Percentiles rank a stretch among this genome's conserved stretches.
phyloP scores from a whole-genome alignment of 2,329 filamentous ascomycete species.

The Thielaviopsis punctulata region DNA sequence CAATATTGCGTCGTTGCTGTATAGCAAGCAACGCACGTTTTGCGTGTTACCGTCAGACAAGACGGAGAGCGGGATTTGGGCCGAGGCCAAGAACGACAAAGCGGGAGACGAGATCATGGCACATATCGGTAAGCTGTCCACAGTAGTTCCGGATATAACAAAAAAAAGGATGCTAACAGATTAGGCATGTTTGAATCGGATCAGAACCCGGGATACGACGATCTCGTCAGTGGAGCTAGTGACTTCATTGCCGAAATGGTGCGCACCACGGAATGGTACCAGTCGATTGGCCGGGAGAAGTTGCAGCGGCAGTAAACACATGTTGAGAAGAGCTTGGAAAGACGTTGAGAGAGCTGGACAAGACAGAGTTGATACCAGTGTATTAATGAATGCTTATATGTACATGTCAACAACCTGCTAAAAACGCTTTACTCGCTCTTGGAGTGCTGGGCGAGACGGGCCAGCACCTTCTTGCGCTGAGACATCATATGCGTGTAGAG shows the following conservation, averaged over 20 bases:
- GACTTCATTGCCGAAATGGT: slow-evolving; percentile 49
- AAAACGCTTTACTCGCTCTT: slow-evolving; percentile 15
- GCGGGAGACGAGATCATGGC: slow-evolving; percentile 64
- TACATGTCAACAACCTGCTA: slow-evolving; percentile 22
- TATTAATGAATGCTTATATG: neutral
- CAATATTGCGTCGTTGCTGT: slow-evolving; percentile 7
- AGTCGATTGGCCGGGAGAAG: slow-evolving; percentile 27
- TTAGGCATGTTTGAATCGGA: slow-evolving; percentile 60
- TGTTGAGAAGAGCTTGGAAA: slow-evolving; percentile 16
- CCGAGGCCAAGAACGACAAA: slow-evolving; percentile 58
- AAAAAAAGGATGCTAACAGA: slow-evolving; percentile 33
- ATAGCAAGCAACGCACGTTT: slow-evolving; percentile 49
- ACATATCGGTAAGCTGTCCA: slow-evolving; percentile 45
- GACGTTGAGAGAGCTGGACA: neutral
- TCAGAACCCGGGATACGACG: slow-evolving; percentile 56
- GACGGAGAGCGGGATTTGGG: slow-evolving; percentile 39
- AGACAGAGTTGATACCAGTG: neutral
- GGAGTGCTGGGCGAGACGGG: slow-evolving; percentile 16
- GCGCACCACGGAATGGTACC: slow-evolving; percentile 45
- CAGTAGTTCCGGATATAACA: neutral
- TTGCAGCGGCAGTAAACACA: slow-evolving; percentile 32
- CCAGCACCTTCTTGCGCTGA: slow-evolving; percentile 58
- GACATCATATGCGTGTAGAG: slow-evolving; percentile 90
- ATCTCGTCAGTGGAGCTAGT: slow-evolving; percentile 47
- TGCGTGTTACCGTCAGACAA: slow-evolving; percentile 57